Conservation (phyloP, 2,329 filamentous ascomycete species). For the Dactylellina parvicollis region DNA sequence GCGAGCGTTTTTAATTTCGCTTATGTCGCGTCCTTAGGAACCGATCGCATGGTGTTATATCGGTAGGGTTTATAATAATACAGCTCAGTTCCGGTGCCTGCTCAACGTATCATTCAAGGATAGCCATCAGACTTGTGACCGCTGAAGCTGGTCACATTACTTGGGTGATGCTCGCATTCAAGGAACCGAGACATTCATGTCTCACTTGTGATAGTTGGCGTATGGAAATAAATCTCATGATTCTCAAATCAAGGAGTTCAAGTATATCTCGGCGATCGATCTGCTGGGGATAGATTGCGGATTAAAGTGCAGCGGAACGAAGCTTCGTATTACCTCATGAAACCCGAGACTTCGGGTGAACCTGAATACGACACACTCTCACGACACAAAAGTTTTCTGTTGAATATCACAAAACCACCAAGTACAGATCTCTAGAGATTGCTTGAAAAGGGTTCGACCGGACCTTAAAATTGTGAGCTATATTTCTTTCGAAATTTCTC, state of each 20-base stretch:
- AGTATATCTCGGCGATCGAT: conserved; percentile 39
- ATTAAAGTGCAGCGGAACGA: neutral
- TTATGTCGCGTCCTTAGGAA: conserved; percentile 3
- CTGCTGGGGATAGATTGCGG: neutral
- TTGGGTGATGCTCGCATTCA: neutral
- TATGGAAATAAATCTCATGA: conserved; percentile 3
- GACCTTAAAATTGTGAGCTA: conserved; percentile 6
- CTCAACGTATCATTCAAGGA: neutral
- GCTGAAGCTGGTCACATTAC: neutral
- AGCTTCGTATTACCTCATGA: neutral
- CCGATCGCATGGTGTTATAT: conserved; percentile 4
- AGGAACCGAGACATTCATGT: too few species aligned
- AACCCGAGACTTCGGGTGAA: neutral
- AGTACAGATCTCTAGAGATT: too few species aligned
- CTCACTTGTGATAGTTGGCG: conserved; percentile 4
- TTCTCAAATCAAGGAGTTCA: neutral
- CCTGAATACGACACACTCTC: too few species aligned
- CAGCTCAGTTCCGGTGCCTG: neutral
- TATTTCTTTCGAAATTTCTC: neutral
- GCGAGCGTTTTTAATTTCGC: conserved; percentile 14
- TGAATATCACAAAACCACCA: neutral
- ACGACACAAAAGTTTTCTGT: too few species aligned
- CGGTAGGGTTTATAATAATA: conserved; percentile 7
- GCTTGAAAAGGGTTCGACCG: neutral
- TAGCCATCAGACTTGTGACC: neutral